Evolutionary conservation across 768 basidiomycete species (phyloP).

Genomic region (Rubroboletus satanas): DNA sequence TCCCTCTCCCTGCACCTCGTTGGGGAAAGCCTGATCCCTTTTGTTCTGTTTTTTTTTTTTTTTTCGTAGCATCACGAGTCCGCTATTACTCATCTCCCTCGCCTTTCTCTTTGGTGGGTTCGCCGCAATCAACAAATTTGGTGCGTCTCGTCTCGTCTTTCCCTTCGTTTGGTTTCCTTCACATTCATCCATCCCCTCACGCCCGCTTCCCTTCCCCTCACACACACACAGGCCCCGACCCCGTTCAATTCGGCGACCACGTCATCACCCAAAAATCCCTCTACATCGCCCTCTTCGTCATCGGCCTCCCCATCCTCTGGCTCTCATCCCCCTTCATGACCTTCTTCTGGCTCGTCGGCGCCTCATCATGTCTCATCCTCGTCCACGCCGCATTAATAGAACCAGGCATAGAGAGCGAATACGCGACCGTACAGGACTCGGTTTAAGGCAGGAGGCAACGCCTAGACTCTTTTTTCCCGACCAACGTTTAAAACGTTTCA

Average conservation of each 20-base stretch:
- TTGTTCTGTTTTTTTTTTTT: too few species aligned
- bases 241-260: conserved; percentile 76
- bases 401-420: conserved; percentile 94
- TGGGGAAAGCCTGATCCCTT: neutral
- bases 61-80: conserved; percentile 65
- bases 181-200: neutral
- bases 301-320: conserved; percentile 88
- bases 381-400: conserved; percentile 87
- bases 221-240: conserved; percentile 85
- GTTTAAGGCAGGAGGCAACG: conserved; percentile 31
- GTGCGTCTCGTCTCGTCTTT: conserved; percentile 39
- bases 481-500: neutral
- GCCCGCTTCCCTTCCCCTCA: neutral
- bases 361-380: conserved; percentile 78
- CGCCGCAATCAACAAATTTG: conserved; percentile 81
- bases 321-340: conserved; percentile 70
- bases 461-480: too few species aligned
- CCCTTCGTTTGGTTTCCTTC: neutral
- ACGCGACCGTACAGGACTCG: conserved; percentile 68
- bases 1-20: neutral
- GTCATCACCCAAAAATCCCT: conserved; percentile 86
- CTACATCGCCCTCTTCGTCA: conserved; percentile 85
- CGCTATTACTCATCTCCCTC: conserved; percentile 76
- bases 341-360: conserved; percentile 94
- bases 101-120: conserved; percentile 91